phyloP scores from a whole-genome alignment of 345 rosid genomes.

The Dipteronia sinensis region DNA sequence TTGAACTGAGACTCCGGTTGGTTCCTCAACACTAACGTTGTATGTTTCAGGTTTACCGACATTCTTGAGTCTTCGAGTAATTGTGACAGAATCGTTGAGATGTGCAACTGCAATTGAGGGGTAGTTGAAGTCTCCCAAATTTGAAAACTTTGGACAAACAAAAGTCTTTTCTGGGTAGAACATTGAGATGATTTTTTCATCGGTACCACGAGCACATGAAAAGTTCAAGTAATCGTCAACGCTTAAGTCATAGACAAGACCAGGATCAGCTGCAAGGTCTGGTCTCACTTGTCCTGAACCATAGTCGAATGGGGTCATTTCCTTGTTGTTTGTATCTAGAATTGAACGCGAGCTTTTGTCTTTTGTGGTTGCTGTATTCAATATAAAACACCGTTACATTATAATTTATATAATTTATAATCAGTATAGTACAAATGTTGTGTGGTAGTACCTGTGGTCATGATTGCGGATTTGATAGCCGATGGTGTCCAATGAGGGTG shows the following conservation, averaged over 20 bases:
- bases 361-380: constrained; percentile 33
- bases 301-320: constrained; percentile 47
- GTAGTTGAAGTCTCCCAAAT: constrained; percentile 44
- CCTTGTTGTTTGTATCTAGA: constrained; percentile 11
- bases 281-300: constrained; percentile 56
- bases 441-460: not conserved
- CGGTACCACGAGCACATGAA: constrained; percentile 46
- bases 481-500: constrained; percentile 55
- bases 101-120: constrained; percentile 48
- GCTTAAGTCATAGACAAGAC: constrained; percentile 49
- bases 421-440: too few species aligned
- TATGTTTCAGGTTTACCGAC: constrained; percentile 49
- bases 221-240: constrained; percentile 43
- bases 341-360: constrained; percentile 29
- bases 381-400: not conserved
- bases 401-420: not conserved
- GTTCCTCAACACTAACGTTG: constrained; percentile 24
- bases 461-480: constrained; percentile 48
- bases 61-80: constrained; percentile 43
- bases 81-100: constrained; percentile 20
- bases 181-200: constrained; percentile 7
- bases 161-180: constrained; percentile 20
- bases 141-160: constrained; percentile 31
- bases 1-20: constrained; percentile 28
- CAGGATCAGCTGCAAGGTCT: constrained; percentile 49